Base-by-base conservation (phyloP, 129 eudicot species). In the Escallonia rubra region DNA sequence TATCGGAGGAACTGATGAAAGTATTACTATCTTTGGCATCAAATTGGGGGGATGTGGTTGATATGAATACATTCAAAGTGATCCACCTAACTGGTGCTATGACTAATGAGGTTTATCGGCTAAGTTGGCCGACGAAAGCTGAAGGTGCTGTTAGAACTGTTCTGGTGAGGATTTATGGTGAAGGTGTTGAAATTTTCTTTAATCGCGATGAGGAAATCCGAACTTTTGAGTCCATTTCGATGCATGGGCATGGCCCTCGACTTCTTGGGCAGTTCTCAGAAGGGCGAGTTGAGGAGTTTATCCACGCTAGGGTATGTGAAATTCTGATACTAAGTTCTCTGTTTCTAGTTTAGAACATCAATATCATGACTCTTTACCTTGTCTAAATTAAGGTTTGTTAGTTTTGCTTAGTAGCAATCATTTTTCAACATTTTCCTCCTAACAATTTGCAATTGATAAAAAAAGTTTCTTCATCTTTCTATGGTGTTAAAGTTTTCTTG, bases 211-310 rank as follows among this genome's bases (percentile, higher is more conserved):
- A 86, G 48, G 98, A 92, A 64, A 92, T 92, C 43, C 68, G 65
- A 11, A 89, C 86, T 5, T 92, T 92, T 66, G 89, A 92, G 63
- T 70, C 61, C 42, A 52, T 92, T 14, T 88, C 98, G 52, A 66
- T 49, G 72, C 86, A 77, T 8, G 98, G 86, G 41, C 72, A 86
- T 50, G 98, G 98, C 6, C 98, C 98, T 46, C 76, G 78, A 54
- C 89, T 92, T 68, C 87, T 86, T 48, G 89, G 80, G 3, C 87
- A 57, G 47, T 88, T 80, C 65, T 42, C 80, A 2, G 67, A 82
- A 50, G 98, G 98, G 45, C 76, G 98, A 10, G 85, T 92, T 41
- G 98, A 92, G 78, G 96, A 92, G 85, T 92, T 88, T 78, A 86
- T 92, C 68, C 91, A 86, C 72, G 96, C 98, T n/a, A 79, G 84